Percentiles rank a stretch among this genome's conserved stretches.
These are phyloP conservation scores for Calonectria pteridis DNA, from an alignment of 2,329 filamentous ascomycete species.

Conservation along the genomic window DNA sequence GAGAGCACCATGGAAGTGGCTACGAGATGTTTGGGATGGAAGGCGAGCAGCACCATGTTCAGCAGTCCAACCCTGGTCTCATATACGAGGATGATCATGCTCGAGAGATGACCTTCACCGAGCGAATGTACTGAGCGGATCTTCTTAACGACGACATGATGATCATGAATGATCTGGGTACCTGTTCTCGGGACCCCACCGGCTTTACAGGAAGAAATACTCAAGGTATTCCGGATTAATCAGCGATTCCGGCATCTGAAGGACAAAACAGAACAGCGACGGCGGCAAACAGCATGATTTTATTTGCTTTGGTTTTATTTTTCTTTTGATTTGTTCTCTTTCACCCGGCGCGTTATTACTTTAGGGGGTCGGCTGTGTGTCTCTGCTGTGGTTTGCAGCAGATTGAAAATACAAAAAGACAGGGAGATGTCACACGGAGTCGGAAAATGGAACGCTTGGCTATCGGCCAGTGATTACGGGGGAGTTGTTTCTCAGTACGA, in stretches of 20 bases:
- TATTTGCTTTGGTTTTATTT: conserved; percentile 9
- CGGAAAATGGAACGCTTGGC: conserved; percentile 29
- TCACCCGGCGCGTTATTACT: background rate
- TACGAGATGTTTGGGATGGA: conserved; percentile 63
- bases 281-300: conserved; percentile 39
- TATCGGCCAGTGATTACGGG: conserved; percentile 21
- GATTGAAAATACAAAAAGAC: conserved; percentile 27
- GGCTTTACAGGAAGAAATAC: conserved; percentile 11
- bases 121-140: conserved; percentile 57
- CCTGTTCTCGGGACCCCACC: background rate
- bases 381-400: conserved; percentile 24
- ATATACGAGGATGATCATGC: conserved; percentile 61
- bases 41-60: conserved; percentile 48
- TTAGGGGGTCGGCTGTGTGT: conserved; percentile 23
- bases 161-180: conserved; percentile 3
- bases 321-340: background rate
- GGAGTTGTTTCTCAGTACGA: conserved; percentile 21
- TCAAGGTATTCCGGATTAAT: conserved; percentile 19
- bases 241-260: conserved; percentile 20
- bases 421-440: conserved; percentile 35
- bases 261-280: conserved; percentile 34
- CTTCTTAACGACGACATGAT: conserved; percentile 29
- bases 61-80: conserved; percentile 42
- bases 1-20: conserved; percentile 47
- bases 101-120: conserved; percentile 56